These are phyloP conservation scores for Kickxella alabastrina DNA, from an alignment of 192 early-diverging fungal genomes.

Conservation along the genomic window DNA sequence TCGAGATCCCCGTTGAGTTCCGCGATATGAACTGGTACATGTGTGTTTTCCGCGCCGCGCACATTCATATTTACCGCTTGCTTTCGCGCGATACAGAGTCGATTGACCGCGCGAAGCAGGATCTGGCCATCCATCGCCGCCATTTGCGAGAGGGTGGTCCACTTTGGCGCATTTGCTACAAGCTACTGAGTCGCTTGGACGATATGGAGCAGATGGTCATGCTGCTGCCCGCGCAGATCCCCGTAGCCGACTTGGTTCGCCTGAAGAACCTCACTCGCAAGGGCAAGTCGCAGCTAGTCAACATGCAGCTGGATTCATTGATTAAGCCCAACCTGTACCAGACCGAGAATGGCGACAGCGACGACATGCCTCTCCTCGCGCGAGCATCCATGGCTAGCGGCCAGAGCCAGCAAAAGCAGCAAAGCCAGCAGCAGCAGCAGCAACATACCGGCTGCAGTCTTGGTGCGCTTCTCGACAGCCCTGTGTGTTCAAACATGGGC, in stretches of 20 bases:
- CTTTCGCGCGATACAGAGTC: slow-evolving; percentile 40
- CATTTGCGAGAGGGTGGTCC: slow-evolving; percentile 48
- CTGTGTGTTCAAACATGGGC: not conserved
- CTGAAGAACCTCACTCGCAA: slow-evolving; percentile 43
- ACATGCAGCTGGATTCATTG: slow-evolving; percentile 48
- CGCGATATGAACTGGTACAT: slow-evolving; percentile 55
- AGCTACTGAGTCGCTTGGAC: slow-evolving; percentile 47
- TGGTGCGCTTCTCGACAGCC: slow-evolving; percentile 1
- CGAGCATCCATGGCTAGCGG: slow-evolving; percentile 15
- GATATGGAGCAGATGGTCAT: slow-evolving; percentile 55
- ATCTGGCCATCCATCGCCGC: slow-evolving; percentile 46
- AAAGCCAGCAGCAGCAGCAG: slow-evolving; percentile 5
- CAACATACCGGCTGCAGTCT: not conserved
- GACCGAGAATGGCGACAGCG: slow-evolving; percentile 31
- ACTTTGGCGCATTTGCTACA: slow-evolving; percentile 50
- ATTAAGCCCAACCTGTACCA: slow-evolving; percentile 47
- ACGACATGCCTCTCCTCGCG: slow-evolving; percentile 39
- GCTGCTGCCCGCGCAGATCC: slow-evolving; percentile 49
- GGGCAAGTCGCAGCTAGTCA: slow-evolving; percentile 49
- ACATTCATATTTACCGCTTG: slow-evolving; percentile 46
- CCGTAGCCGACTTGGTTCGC: slow-evolving; percentile 38
- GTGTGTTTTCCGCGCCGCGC: slow-evolving; percentile 50
- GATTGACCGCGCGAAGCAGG: slow-evolving; percentile 46
- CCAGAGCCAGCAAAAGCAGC: slow-evolving; percentile 1
- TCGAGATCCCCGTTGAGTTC: slow-evolving; percentile 38